Evolutionary conservation across 2,329 filamentous ascomycete species (phyloP).

Genomic region (Fusarium ramigenum): DNA sequence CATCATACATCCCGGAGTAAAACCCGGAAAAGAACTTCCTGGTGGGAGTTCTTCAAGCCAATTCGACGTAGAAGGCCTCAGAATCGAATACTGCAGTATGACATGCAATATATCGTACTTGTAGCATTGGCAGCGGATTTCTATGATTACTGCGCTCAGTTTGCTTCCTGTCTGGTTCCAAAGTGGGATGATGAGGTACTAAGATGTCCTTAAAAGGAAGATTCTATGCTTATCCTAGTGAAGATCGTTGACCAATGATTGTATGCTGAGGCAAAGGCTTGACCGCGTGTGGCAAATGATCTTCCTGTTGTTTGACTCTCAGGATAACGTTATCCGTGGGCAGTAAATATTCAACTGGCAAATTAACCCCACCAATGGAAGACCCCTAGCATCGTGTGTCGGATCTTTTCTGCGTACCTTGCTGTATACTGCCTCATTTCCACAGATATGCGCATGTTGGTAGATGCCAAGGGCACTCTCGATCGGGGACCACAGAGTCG

Average conservation of each 20-base stretch:
- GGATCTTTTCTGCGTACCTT: not conserved
- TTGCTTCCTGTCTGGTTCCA: not conserved
- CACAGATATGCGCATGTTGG: not conserved
- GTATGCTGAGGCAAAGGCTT: accelerated
- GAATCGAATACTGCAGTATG: not conserved
- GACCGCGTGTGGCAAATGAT: not conserved
- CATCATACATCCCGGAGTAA: not conserved
- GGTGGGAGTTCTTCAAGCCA: accelerated
- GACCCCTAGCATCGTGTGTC: accelerated
- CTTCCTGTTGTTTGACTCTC: not conserved
- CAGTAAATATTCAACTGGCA: not conserved
- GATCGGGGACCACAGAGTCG: too few species aligned
- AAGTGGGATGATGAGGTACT: not conserved
- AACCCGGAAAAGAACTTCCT: accelerated
- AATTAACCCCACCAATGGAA: not conserved
- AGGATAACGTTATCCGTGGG: not conserved
- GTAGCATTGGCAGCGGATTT: not conserved
- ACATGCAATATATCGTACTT: accelerated
- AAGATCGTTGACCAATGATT: accelerated
- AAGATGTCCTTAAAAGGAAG: accelerated
- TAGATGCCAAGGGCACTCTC: too few species aligned
- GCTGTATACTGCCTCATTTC: not conserved
- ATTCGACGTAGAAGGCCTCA: not conserved
- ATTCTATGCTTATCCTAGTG: accelerated
- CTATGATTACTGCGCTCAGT: not conserved